Evolutionary conservation across 106 monocot species (phyloP), one percentile per base, ranked within the genome.

Genomic region (Dendrobium huoshanense): DNA sequence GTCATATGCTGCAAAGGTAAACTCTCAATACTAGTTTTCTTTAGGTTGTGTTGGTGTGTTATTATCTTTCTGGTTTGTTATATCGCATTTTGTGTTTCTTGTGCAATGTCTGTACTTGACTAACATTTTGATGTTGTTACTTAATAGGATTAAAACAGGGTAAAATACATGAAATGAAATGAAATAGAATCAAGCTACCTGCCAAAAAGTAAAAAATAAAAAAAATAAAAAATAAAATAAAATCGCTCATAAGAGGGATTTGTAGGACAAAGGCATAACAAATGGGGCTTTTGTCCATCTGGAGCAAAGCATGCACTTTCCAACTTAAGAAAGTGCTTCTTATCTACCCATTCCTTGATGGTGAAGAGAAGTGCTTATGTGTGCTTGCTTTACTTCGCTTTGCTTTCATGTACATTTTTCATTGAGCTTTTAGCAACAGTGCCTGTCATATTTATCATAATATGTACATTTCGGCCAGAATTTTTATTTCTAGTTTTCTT

Each of bases 1-100:
- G 85, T 98, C 98, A 78, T 92, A 91, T 79, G 98, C 98, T 87
- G 94, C 83, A 20, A 89, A 89, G 95, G 95, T 95, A 87, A 87
- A 82, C 16, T 81, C 48, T 70, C 11, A 70, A 31, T 31, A 2
- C 16, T 70, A 13, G 29, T 29, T 3, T 37, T 13, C 15, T 70
- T 16, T 33, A 33, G n/a, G 70, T 37, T 37, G 0, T 70, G 4
- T 70, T 70, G 70, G 7, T 33, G 37, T 70, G 33, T 70, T 70
- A 70, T 29, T 70, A 33, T 70, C 37, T 70, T 5, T 70, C 33
- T 37, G 33, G 16, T 70, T 70, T 70, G 22, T 70, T 70, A 33
- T 70, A 4, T 70, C 29, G 16, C 51, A n/a, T 61, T 70, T 70
- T 70, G 16, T 40, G 7, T 70, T 33, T 70, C 2, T 70, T 37